Conservation (phyloP, 768 basidiomycete species). For the Artomyces pyxidatus region DNA sequence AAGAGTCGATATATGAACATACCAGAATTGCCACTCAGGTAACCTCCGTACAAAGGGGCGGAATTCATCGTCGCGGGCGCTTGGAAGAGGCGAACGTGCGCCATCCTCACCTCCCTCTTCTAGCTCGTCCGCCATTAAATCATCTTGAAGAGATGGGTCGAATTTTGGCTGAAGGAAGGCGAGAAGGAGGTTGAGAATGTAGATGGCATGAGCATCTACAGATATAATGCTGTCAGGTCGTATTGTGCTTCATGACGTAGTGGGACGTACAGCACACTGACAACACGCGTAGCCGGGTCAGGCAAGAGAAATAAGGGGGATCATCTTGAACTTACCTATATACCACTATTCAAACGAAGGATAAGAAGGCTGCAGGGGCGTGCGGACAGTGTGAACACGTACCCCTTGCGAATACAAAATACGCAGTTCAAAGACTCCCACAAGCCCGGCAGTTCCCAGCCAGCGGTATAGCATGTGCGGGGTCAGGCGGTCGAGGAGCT, state of each 20-base stretch:
- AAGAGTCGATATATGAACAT: conserved; percentile 17
- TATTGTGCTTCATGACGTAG: not conserved
- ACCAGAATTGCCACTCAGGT: conserved; percentile 98
- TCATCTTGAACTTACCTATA: conserved; percentile 55
- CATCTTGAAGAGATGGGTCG: conserved; percentile 92
- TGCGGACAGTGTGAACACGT: conserved; percentile 2
- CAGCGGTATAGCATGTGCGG: conserved; percentile 88
- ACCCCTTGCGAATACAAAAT: conserved; percentile 80
- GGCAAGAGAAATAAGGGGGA: not conserved
- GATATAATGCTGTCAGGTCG: not conserved
- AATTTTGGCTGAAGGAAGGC: conserved; percentile 98
- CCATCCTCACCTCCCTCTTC: conserved; percentile 74
- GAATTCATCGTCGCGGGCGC: conserved; percentile 86
- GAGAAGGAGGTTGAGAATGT: conserved; percentile 90
- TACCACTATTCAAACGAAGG: conserved; percentile 60
- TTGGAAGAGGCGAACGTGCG: conserved; percentile 49
- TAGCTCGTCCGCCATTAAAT: conserved; percentile 88
- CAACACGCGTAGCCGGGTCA: conserved; percentile 9
- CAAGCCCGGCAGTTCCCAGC: conserved; percentile 64
- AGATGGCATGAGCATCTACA: conserved; percentile 85
- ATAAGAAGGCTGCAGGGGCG: no score
- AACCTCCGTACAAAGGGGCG: conserved; percentile 91
- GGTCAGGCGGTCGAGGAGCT: conserved; percentile 85
- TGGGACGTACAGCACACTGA: conserved; percentile 61
- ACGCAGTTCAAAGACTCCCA: conserved; percentile 72